Evolutionary conservation across 768 basidiomycete genomes (phyloP), one percentile per base, ranked within the genome.

Genomic region (Grammothele lineata): DNA sequence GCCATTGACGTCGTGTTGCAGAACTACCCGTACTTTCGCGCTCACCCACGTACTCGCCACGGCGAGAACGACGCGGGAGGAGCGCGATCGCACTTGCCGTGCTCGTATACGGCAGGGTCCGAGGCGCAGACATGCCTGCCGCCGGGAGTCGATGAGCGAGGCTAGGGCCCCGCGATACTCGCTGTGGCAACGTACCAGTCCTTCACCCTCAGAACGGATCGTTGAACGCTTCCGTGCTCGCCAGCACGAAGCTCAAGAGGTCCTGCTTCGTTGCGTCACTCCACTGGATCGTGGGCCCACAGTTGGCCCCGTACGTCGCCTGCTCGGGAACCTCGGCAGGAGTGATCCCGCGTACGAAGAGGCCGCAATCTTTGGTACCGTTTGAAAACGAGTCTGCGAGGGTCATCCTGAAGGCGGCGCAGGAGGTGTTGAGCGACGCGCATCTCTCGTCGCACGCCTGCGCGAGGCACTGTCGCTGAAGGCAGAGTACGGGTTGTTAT

Each of bases 141-240:
- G 62, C 63, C 10, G 67, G 71, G 69, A 59, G 65, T 56, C 77
- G 14, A 59, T 67, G 53, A 85, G 64, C 9, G 70, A 63, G 8
- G 72, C 54, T 27, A 78, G 78, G 82, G 81, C 71, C 79, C 85
- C 1, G 68, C 57, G 57, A 77, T 79, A 21, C 58, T 53, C 3
- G 67, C 53, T 14, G 68, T 65, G 73, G 68, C 1, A 76, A 78
- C 52, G 73, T 75, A 37, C 81, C 83, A 43, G 85, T 78, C 71
- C 83, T 85, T 85, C 84, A 85, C n/a, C 81, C 84, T 84, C 85
- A 86, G 70, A 85, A 86, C 71, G 72, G 84, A 58, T 85, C 74
- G 53, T 74, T 70, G 41, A 84, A 65, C 1, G 81, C 76, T 47
- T 85, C 83, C 81, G 84, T 84, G 45, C 73, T 72, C 25, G 77